phyloP scores from a whole-genome alignment of 805 yeast genomes.

The Candida oleophila region DNA sequence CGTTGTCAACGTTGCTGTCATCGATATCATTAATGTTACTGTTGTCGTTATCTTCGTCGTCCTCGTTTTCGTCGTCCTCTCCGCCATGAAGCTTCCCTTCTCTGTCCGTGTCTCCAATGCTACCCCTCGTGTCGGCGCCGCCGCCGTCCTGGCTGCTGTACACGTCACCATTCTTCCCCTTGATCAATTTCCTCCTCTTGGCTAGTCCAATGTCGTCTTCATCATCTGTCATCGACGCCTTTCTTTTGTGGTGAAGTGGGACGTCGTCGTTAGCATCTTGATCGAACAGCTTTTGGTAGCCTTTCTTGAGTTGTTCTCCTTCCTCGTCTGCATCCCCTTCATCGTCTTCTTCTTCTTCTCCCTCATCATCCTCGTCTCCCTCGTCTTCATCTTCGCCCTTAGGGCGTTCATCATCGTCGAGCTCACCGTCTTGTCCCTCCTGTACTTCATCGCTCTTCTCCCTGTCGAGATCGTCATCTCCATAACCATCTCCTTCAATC shows the following conservation, averaged over 20 bases:
- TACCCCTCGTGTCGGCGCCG: conserved; percentile 15
- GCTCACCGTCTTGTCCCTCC: conserved; percentile 4
- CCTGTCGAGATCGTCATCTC: conserved; percentile 2
- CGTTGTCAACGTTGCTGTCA: conserved; percentile 8
- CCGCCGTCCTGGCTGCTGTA: conserved; percentile 1
- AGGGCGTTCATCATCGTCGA: conserved; percentile 1
- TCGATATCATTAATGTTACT: conserved; percentile 3
- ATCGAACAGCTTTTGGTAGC: conserved; percentile 8
- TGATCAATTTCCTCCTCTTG: conserved; percentile 8
- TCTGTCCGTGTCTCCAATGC: conserved; percentile 4
- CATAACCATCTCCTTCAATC: conserved; percentile 7
- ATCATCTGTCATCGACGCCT: conserved; percentile 10
- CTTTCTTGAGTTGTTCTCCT: not conserved
- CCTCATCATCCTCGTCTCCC: conserved; percentile 7
- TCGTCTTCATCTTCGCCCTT: conserved; percentile 5
- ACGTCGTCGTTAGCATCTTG: conserved; percentile 11
- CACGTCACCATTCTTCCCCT: conserved; percentile 1
- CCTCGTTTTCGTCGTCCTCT: conserved; percentile 6
- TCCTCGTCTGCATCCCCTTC: conserved; percentile 8
- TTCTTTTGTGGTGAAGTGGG: conserved; percentile 5
- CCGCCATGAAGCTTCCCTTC: conserved; percentile 4
- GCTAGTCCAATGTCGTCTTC: conserved; percentile 10
- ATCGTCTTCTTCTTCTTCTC: conserved; percentile 7
- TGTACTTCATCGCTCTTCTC: conserved; percentile 3
- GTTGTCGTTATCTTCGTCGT: conserved; percentile 4